Conservation (phyloP, 1,284 basidiomycete species). For the Moesziomyces sp. region DNA sequence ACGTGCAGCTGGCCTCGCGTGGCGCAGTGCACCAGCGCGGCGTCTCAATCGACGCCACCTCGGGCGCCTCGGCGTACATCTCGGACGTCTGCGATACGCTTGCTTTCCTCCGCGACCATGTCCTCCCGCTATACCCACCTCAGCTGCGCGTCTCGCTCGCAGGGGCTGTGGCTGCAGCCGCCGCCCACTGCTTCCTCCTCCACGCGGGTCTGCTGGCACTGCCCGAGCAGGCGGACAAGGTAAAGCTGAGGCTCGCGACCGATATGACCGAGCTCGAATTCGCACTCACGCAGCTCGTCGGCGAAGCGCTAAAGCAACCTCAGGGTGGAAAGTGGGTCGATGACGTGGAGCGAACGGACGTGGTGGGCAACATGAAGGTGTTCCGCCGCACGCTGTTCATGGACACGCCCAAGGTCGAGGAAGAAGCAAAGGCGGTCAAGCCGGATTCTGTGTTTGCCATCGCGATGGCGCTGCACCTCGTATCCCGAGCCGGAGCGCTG, state of each 20-base stretch:
- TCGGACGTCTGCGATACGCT: conserved; percentile 14
- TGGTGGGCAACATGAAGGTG: conserved; percentile 5
- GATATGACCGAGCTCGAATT: conserved; percentile 98
- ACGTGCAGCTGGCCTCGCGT: conserved; percentile 9
- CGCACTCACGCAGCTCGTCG: conserved; percentile 69
- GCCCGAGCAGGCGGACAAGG: conserved; percentile 77
- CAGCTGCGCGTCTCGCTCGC: conserved; percentile 1
- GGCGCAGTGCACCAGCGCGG: neutral
- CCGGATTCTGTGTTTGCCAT: neutral
- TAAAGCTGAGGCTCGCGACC: conserved; percentile 88
- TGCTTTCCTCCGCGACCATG: conserved; percentile 2
- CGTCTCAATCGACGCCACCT: conserved; percentile 18
- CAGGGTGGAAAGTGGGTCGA: neutral
- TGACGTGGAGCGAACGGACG: neutral
- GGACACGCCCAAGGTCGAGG: conserved; percentile 10
- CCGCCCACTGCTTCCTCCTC: conserved; percentile 75
- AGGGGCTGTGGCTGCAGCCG: neutral
- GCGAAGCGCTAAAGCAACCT: neutral
- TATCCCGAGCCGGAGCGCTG: conserved; percentile 4
- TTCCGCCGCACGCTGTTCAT: conserved; percentile 23
- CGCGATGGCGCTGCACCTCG: conserved; percentile 13
- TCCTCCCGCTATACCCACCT: conserved; percentile 12
- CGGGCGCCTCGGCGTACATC: conserved; percentile 25
- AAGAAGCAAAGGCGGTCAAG: neutral
- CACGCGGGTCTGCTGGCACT: conserved; percentile 81